Conservation (phyloP, 2,329 filamentous ascomycete genomes). For the Diaporthe citrichinensis region DNA sequence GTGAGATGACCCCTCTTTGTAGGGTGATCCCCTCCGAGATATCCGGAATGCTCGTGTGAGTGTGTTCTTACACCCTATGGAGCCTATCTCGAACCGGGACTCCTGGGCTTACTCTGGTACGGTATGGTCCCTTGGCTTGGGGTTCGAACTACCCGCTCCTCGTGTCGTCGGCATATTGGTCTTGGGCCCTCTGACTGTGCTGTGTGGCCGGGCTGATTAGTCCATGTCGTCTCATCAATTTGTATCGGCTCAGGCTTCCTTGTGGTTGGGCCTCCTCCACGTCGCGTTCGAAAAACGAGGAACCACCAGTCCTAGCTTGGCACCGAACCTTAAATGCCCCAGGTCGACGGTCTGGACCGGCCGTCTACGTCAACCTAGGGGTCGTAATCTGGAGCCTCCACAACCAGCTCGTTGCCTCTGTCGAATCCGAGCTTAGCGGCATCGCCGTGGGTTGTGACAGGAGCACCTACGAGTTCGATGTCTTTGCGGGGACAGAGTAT, state of each 20-base stretch:
- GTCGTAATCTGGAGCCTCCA: not conserved
- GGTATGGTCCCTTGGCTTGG: not conserved
- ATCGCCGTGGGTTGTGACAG: not conserved
- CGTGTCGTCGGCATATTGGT: not conserved
- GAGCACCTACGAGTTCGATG: not conserved
- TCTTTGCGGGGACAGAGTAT: not conserved
- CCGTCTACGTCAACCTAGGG: not conserved
- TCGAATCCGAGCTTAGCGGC: not conserved
- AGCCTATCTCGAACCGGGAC: not conserved
- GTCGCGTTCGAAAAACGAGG: not conserved
- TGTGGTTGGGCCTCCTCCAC: conserved; percentile 8
- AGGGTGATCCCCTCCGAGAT: conserved; percentile 6
- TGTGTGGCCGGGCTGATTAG: not conserved
- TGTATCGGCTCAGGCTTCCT: not conserved
- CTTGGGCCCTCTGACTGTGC: not conserved
- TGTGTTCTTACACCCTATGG: not conserved
- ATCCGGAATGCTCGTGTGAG: conserved; percentile 3
- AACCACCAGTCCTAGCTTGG: not conserved
- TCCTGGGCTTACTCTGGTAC: not conserved
- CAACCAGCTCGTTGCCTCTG: not conserved
- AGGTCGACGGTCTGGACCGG: not conserved
- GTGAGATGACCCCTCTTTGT: conserved; percentile 8
- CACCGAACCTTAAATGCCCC: conserved; percentile 19
- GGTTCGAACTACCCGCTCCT: not conserved
- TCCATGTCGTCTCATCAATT: not conserved